Evolutionary conservation across 441 rosid genomes (phyloP), one percentile per base, ranked within the genome.

Genomic region (Populus tomentosa): DNA sequence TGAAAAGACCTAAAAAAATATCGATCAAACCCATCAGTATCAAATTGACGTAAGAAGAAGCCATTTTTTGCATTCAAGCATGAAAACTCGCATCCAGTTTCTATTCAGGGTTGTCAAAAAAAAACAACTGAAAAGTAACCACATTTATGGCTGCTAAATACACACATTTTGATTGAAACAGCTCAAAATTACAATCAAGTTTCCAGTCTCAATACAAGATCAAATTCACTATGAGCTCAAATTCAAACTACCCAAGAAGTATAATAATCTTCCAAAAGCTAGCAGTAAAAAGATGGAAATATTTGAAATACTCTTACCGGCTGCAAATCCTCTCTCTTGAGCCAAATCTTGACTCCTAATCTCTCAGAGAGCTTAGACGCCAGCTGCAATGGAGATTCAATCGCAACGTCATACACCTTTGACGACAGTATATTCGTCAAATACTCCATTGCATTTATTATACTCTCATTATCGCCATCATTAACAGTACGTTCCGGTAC

Each of bases 251-350:
- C 28, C 21, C 67, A n/a, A 23, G 56, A 68, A 68, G 56, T n/a
- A 56, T 56, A 5, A 10, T 23, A 23, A 20, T 16, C 23, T 24
- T 3, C 4, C 5, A 30, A n/a, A 10, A 23, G 20, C 36, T 7
- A 23, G 16, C 73, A 50, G n/a, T 30, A 26, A 30, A 23, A 71
- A 23, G 10, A 36, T 33, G 67, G 24, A 28, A 24, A 14, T 62
- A 61, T 36, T 20, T n/a, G 9, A 30, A 68, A 75, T 69, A 36
- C 65, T 76, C 87, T 83, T 85, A 95, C 99, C n/a, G 99, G 98
- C 79, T 95, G 97, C 85, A 94, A 84, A 84, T 94, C 99, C 87
- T 94, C 97, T 42, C 99, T 78, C 87, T 95, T 95, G 53, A 95
- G 97, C 93, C 86, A 86, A 78, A 95, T 76, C 2, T 87, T 83